Evolutionary conservation across 495 filamentous ascomycete genomes (phyloP), one percentile per base, ranked within the genome.

Genomic region (Penicillium bovifimosum): DNA sequence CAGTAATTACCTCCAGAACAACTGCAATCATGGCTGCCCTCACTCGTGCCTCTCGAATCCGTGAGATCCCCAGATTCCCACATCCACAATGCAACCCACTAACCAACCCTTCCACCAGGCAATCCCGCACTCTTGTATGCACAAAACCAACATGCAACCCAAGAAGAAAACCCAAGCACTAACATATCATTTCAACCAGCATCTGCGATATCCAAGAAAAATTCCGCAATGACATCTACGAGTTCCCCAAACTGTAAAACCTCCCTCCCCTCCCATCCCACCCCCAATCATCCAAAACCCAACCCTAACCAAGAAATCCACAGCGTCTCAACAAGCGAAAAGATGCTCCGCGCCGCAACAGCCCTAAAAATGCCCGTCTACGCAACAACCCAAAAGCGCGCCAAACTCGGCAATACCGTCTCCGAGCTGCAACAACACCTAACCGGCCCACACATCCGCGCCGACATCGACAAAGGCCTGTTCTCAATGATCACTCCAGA

Each of bases 151-250:
- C 14, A 33, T 14, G 27, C 29, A 20, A 52, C 6, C 14, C 51
- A 48, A 28, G 35, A 41, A 51, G 8, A 20, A 26, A 31, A 27
- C 28, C 34, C 32, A 9, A 47, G 9, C 41, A 31, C 43, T 58
- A 58, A 64, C 35, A 35, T 20, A n/a, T 32, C 1, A 10, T 27
- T 18, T 20, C 16, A 11, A 33, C 4, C 59, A 97, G 92, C 58
- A 80, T 98, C 61, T 98, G 93, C 75, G 93, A 98, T 61, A 79
- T 96, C 56, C 93, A 98, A 77, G 91, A 96, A 56, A 91, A 87
- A 65, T 98, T 98, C 75, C 80, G 90, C 38, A 69, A 75, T 5
- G 81, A 81, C 35, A 95, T 98, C 64, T 80, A 82, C 67, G 84
- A 95, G 66, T 96, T 89, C 61, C 74, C 87, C 41, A 88, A 86